phyloP scores from a whole-genome alignment of 1,284 basidiomycete genomes.

The Coniophora puteana region DNA sequence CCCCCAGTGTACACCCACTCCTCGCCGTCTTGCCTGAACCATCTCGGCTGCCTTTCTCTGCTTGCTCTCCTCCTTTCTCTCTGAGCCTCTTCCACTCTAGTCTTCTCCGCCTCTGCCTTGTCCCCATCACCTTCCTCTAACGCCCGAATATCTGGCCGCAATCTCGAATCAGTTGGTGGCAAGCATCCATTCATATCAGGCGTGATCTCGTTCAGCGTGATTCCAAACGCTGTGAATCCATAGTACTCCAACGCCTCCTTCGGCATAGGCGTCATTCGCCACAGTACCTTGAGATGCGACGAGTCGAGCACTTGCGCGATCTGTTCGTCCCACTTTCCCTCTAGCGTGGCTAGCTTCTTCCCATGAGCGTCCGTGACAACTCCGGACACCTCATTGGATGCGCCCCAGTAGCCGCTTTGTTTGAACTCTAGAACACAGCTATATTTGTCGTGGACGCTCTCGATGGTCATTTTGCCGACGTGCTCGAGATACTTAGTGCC shows the following conservation, averaged over 20 bases:
- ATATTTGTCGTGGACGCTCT: conserved; percentile 51
- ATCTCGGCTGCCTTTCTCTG: conserved; percentile 55
- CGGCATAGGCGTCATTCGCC: conserved; percentile 73
- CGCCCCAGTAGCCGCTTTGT: conserved; percentile 78
- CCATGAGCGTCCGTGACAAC: conserved; percentile 54
- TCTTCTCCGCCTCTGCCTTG: conserved; percentile 75
- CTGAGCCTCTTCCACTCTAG: conserved; percentile 70
- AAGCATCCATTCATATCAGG: conserved; percentile 64
- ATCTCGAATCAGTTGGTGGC: conserved; percentile 83
- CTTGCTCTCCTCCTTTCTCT: conserved; percentile 61
- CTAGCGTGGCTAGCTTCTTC: conserved; percentile 51
- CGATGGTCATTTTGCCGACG: conserved; percentile 70
- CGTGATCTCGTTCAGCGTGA: conserved; percentile 81
- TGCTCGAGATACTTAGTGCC: conserved; percentile 90
- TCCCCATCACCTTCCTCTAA: conserved; percentile 82
- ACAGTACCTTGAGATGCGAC: conserved; percentile 70
- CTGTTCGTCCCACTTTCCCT: conserved; percentile 85
- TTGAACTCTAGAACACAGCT: conserved; percentile 79
- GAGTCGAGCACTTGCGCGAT: conserved; percentile 63
- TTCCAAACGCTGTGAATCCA: conserved; percentile 78
- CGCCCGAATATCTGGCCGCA: conserved; percentile 83
- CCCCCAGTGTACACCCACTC: conserved; percentile 76
- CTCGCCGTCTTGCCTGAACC: conserved; percentile 70
- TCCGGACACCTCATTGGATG: conserved; percentile 73
- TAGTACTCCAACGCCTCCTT: conserved; percentile 73